A percentile compares a stretch with the other conserved stretches of the same genome.
Conservation (phyloP, 768 basidiomycete species). For the Leucosporidium creatinivorum region DNA sequence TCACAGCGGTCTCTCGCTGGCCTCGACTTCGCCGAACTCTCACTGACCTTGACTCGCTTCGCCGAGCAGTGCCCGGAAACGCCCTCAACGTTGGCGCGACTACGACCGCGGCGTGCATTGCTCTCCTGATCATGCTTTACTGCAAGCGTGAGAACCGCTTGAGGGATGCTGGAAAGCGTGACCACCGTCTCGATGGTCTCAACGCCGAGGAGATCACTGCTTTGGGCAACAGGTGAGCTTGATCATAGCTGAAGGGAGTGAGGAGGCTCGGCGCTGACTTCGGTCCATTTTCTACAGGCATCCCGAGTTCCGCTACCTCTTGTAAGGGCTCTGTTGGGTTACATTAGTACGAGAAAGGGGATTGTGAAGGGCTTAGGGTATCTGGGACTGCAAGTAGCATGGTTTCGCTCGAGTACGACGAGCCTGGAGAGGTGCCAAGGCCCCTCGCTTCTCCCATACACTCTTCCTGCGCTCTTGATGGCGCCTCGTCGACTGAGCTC, state of each 20-base stretch:
- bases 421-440: no score
- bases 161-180: constrained; percentile 33
- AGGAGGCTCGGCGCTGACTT: no score
- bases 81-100: constrained; percentile 24
- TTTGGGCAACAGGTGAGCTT: constrained; percentile 24
- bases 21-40: neutral
- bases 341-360: no score
- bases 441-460: no score
- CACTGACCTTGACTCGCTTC: neutral
- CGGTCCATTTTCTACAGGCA: constrained; percentile 3
- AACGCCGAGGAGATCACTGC: constrained; percentile 25
- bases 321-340: neutral
- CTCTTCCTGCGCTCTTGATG: no score
- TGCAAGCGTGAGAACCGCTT: constrained; percentile 35
- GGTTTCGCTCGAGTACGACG: no score
- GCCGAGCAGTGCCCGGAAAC: constrained; percentile 26
- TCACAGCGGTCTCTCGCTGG: no score
- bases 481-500: no score
- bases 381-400: no score
- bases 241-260: no score
- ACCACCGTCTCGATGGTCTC: constrained; percentile 35
- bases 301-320: constrained; percentile 36
- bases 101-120: neutral
- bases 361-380: no score
- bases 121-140: constrained; percentile 28